Percentiles rank a stretch among this genome's conserved stretches.
phyloP scores from a whole-genome alignment of 129 eudicot genomes.

The Erigeron canadensis region DNA sequence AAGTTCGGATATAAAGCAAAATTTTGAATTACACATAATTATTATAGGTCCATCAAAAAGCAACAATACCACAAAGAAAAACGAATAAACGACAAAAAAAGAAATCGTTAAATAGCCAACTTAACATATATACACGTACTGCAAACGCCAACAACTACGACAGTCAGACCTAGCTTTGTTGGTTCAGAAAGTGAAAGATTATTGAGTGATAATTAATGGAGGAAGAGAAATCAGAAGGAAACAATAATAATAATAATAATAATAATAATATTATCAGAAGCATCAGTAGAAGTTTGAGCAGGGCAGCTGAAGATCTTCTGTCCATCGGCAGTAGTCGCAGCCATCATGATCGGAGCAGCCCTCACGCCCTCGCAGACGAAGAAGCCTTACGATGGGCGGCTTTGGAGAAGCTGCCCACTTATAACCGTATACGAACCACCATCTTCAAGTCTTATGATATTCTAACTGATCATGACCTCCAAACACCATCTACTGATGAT shows the following conservation, averaged over 20 bases:
- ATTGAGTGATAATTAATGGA: constrained; percentile 16
- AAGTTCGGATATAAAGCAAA: no score
- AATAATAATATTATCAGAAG: constrained; percentile 29
- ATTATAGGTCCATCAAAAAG: no score
- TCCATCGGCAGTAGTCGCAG: constrained; percentile 9
- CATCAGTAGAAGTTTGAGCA: constrained; percentile 28
- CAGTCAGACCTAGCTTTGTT: no score
- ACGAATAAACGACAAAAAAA: no score
- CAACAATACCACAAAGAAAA: no score
- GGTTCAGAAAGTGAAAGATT: neutral
- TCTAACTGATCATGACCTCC: no score
- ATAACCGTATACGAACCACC: constrained; percentile 38
- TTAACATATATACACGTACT: no score
- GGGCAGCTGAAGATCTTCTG: constrained; percentile 2
- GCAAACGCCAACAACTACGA: no score
- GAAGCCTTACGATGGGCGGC: constrained; percentile 61
- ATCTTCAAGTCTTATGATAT: constrained; percentile 34
- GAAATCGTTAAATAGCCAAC: no score
- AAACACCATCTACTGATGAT: constrained; percentile 22
- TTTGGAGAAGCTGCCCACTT: constrained; percentile 56
- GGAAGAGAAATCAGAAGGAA: constrained; percentile 8
- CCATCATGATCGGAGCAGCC: constrained; percentile 22
- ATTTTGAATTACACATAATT: no score
- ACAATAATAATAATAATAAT: no score
- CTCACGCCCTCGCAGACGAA: constrained; percentile 38